Conservation (phyloP, 2,329 filamentous ascomycete genomes). For the Bipolaris zeicola region DNA sequence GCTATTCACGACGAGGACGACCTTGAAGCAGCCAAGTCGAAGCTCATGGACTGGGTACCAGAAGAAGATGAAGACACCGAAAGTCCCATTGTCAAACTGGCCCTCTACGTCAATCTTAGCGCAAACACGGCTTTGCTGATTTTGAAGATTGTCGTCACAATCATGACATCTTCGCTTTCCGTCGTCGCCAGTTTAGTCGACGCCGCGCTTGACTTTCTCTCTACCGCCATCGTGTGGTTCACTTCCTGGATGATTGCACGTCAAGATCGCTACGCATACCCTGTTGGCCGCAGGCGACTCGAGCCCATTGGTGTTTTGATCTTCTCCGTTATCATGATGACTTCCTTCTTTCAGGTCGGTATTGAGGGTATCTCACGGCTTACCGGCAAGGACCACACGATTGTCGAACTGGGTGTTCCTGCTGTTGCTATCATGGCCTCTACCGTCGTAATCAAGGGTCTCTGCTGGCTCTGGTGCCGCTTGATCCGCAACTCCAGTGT, state of each 20-base stretch:
- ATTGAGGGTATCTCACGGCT: constrained; percentile 72
- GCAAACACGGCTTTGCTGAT: constrained; percentile 77
- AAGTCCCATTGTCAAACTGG: constrained; percentile 77
- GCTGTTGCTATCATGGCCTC: constrained; percentile 80
- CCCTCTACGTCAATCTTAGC: constrained; percentile 83
- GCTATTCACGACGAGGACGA: constrained; percentile 49
- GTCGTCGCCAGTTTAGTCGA: constrained; percentile 81
- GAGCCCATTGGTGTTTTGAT: constrained; percentile 80
- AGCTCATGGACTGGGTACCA: constrained; percentile 70
- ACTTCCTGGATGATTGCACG: constrained; percentile 76
- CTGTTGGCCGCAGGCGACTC: constrained; percentile 75
- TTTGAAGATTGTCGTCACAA: constrained; percentile 77
- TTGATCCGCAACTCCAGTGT: constrained; percentile 85
- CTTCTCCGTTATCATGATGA: constrained; percentile 86
- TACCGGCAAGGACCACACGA: constrained; percentile 62
- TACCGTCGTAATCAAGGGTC: constrained; percentile 80
- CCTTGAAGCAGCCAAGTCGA: constrained; percentile 51
- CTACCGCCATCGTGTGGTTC: constrained; percentile 79
- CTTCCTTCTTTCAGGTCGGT: constrained; percentile 78
- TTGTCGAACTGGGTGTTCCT: constrained; percentile 74
- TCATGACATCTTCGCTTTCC: constrained; percentile 80
- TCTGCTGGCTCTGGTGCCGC: constrained; percentile 87
- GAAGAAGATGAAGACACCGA: constrained; percentile 75
- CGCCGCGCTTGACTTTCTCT: constrained; percentile 78
- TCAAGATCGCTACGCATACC: constrained; percentile 76